Evolutionary conservation across 2,329 filamentous ascomycete genomes (phyloP).

Genomic region (Neodidymelliopsis sp.): DNA sequence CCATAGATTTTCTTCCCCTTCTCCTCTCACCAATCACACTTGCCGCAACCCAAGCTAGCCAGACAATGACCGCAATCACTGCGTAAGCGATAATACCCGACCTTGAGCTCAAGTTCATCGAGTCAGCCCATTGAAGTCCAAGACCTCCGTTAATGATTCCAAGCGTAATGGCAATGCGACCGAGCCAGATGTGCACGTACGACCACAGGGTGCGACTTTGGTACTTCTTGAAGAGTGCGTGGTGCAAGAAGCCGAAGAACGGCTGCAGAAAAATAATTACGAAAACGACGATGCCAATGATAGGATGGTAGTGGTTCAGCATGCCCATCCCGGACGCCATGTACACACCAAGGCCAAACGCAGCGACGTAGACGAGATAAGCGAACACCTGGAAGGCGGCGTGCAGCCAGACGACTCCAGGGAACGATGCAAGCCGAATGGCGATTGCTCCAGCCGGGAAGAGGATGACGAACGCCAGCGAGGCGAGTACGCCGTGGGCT

Average conservation of each 20-base stretch:
- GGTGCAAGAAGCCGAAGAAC: slow-evolving; percentile 60
- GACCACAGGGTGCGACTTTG: slow-evolving; percentile 56
- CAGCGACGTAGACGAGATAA: slow-evolving; percentile 57
- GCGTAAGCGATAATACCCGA: slow-evolving; percentile 56
- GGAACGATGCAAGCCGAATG: slow-evolving; percentile 53
- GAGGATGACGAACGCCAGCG: slow-evolving; percentile 54
- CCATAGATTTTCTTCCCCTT: slow-evolving; percentile 16
- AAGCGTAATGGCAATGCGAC: slow-evolving; percentile 58
- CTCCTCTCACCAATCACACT: slow-evolving; percentile 38
- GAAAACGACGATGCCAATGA: slow-evolving; percentile 63
- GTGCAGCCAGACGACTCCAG: slow-evolving; percentile 55
- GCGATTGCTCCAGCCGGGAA: slow-evolving; percentile 56
- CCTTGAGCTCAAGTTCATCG: slow-evolving; percentile 43
- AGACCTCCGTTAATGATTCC: slow-evolving; percentile 66
- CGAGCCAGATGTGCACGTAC: slow-evolving; percentile 63
- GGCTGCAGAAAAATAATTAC: slow-evolving; percentile 63
- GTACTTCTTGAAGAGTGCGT: slow-evolving; percentile 58
- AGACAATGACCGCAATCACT: slow-evolving; percentile 59
- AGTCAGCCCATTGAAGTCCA: slow-evolving; percentile 58
- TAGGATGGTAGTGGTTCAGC: slow-evolving; percentile 55
- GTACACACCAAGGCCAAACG: slow-evolving; percentile 60
- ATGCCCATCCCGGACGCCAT: slow-evolving; percentile 52
- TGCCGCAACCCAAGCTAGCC: slow-evolving; percentile 42
- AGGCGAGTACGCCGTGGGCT: slow-evolving; percentile 54
- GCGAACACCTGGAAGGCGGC: slow-evolving; percentile 58